Conservation (phyloP, 768 basidiomycete species). For the Coprinellus micaceus region DNA sequence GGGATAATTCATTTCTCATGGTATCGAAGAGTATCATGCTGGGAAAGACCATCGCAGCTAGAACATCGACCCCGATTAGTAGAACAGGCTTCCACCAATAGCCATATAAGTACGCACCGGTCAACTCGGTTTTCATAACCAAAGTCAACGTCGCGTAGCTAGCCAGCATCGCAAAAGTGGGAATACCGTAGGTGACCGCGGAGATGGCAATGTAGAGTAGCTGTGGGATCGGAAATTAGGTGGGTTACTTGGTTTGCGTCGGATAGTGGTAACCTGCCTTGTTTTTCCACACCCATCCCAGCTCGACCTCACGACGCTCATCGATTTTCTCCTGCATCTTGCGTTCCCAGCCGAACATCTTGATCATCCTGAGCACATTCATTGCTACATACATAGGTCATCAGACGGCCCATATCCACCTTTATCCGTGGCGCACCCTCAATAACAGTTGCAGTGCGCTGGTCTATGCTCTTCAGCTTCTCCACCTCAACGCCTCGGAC, state of each 20-base stretch:
- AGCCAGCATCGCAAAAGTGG: slow-evolving; percentile 62
- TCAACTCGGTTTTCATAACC: slow-evolving; percentile 20
- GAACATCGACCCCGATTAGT: slow-evolving; percentile 18
- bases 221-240: too few species aligned
- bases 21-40: slow-evolving; percentile 60
- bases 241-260: too few species aligned
- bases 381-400: slow-evolving; percentile 33
- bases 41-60: slow-evolving; percentile 39
- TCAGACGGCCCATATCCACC: slow-evolving; percentile 30
- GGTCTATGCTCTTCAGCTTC: slow-evolving; percentile 50
- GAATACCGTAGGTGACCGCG: slow-evolving; percentile 31
- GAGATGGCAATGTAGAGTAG: not conserved
- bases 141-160: slow-evolving; percentile 59
- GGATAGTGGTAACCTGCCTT: slow-evolving; percentile 26
- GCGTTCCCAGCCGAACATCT: slow-evolving; percentile 69
- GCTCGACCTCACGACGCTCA: slow-evolving; percentile 61
- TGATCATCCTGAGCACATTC: slow-evolving; percentile 64
- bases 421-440: not conserved
- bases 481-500: slow-evolving; percentile 44
- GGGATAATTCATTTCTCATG: slow-evolving; percentile 38
- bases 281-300: slow-evolving; percentile 52
- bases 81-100: not conserved
- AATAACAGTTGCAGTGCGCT: not conserved
- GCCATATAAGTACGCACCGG: slow-evolving; percentile 13
- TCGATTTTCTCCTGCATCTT: slow-evolving; percentile 51